Evolutionary conservation across 768 basidiomycete genomes (phyloP).

Genomic region (Panaeolus cyanescens): DNA sequence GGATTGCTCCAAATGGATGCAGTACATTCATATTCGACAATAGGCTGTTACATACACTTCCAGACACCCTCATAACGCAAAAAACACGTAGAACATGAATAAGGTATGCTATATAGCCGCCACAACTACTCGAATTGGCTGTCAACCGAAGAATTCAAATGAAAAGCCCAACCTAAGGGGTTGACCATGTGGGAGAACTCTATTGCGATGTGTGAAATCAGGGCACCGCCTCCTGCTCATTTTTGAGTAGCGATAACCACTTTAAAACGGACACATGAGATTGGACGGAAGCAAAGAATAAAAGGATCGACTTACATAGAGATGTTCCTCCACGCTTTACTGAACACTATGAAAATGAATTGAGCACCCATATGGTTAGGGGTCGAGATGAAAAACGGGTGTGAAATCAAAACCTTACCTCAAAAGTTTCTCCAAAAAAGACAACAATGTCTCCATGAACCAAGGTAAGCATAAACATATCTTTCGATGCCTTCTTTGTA

Average conservation of each 20-base stretch:
- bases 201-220: slow-evolving; percentile 2
- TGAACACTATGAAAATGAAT: slow-evolving; percentile 35
- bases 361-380: slow-evolving; percentile 10
- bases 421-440: slow-evolving; percentile 41
- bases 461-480: slow-evolving; percentile 31
- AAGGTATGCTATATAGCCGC: background rate
- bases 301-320: slow-evolving; percentile 35
- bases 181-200: slow-evolving; percentile 1
- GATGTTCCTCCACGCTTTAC: slow-evolving; percentile 45
- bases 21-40: slow-evolving; percentile 1
- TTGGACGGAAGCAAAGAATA: background rate
- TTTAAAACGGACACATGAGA: background rate
- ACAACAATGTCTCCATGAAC: slow-evolving; percentile 47
- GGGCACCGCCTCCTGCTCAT: slow-evolving; percentile 1
- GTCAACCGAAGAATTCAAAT: slow-evolving; percentile 2
- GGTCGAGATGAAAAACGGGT: background rate
- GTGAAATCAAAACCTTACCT: slow-evolving; percentile 29
- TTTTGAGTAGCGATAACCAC: background rate
- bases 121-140: background rate
- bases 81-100: background rate
- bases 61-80: background rate
- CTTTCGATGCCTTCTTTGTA: slow-evolving; percentile 2
- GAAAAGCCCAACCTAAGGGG: slow-evolving; percentile 2
- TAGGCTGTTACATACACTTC: background rate
- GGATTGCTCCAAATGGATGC: slow-evolving; percentile 3